phyloP scores from a whole-genome alignment of 495 filamentous ascomycete genomes.

The Neurospora sp. region DNA sequence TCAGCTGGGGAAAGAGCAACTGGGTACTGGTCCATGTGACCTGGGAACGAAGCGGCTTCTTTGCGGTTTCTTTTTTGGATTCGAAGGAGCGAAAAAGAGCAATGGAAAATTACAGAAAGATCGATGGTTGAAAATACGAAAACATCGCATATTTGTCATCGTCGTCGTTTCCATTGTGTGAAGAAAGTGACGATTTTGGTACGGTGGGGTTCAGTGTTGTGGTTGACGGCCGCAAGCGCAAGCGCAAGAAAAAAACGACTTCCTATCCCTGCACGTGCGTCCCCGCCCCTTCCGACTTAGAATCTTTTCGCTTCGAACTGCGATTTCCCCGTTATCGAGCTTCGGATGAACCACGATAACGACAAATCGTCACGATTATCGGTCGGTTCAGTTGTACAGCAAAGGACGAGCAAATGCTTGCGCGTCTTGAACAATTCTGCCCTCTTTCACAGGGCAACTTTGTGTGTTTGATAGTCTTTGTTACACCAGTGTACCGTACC shows the following conservation, averaged over 20 bases:
- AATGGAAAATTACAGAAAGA: background rate
- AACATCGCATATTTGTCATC: background rate
- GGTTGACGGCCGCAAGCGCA: background rate
- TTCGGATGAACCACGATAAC: background rate
- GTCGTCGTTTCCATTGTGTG: background rate
- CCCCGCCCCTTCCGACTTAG: background rate
- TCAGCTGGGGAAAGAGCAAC: constrained; percentile 7
- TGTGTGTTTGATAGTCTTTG: background rate
- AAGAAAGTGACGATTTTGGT: background rate
- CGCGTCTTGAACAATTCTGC: background rate
- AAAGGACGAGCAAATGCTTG: background rate
- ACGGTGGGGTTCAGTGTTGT: background rate
- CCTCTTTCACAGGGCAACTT: background rate
- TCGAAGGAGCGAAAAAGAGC: background rate
- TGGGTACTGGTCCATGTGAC: constrained; percentile 11
- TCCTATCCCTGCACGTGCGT: background rate
- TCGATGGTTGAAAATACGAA: background rate
- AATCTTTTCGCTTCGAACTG: background rate
- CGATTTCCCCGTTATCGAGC: background rate
- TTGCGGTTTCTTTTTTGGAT: background rate
- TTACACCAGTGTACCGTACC: background rate
- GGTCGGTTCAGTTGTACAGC: background rate
- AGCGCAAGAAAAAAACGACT: background rate
- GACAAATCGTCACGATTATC: background rate
- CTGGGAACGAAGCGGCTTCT: background rate